A percentile compares a stretch with the other conserved stretches of the same genome.
Evolutionary conservation across 352 stramenopile species (phyloP).

Genomic region (Pythium aristosporum): DNA sequence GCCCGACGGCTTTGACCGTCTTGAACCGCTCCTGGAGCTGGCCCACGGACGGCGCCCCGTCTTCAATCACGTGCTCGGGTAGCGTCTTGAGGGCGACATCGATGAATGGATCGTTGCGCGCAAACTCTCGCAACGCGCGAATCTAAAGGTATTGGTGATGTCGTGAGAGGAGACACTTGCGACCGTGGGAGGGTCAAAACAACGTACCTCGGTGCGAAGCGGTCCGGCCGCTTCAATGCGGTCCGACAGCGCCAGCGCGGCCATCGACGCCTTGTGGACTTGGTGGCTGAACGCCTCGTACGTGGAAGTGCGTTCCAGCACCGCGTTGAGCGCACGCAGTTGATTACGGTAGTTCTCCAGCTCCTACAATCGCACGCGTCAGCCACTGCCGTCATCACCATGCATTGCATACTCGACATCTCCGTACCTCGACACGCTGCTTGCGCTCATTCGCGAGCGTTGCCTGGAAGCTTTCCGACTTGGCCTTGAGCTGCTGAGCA

Average conservation of each 20-base stretch:
- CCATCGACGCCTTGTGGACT: conserved; percentile 82
- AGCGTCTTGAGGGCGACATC: conserved; percentile 65
- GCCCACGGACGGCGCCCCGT: conserved; percentile 67
- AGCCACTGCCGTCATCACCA: background rate
- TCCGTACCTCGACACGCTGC: conserved; percentile 43
- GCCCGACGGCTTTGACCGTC: conserved; percentile 69
- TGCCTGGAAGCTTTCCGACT: conserved; percentile 58
- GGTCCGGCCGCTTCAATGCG: conserved; percentile 75
- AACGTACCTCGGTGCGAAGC: conserved; percentile 54
- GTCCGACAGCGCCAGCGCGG: conserved; percentile 72
- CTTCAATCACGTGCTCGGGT: conserved; percentile 52
- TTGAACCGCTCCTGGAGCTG: conserved; percentile 86
- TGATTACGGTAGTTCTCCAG: conserved; percentile 67
- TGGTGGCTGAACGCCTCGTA: conserved; percentile 87
- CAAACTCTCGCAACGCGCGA: conserved; percentile 61
- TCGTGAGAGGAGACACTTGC: background rate
- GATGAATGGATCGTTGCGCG: conserved; percentile 74
- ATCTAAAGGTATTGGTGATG: conserved; percentile 33
- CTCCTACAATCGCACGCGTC: conserved; percentile 28
- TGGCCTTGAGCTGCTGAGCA: conserved; percentile 41
- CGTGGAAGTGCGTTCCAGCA: conserved; percentile 72
- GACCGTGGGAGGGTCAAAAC: background rate
- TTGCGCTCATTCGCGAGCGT: conserved; percentile 60
- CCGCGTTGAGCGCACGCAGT: conserved; percentile 59
- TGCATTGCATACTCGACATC: too few species aligned